These are phyloP conservation scores for Taiozyma sp. DNA, from an alignment of 1,139 yeast genomes.

Conservation along the genomic window DNA sequence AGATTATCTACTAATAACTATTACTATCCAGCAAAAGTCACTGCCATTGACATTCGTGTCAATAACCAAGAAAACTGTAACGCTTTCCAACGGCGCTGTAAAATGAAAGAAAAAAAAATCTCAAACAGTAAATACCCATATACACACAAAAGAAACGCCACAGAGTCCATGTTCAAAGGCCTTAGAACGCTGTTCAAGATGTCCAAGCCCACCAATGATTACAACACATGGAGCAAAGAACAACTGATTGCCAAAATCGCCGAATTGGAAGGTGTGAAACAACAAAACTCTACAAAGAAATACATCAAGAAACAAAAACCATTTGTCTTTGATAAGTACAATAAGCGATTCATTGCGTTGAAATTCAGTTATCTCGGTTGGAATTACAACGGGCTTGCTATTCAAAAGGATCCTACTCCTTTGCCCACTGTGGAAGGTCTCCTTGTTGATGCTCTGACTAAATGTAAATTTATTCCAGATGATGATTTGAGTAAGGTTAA, in stretches of 20 bases:
- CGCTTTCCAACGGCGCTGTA: too few relatives aligned
- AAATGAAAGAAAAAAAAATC: too few relatives aligned
- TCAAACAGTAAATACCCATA: too few relatives aligned
- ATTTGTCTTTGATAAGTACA: constrained; percentile 65
- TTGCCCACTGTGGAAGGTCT: constrained; percentile 85
- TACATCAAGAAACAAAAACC: constrained; percentile 28
- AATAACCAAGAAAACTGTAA: too few relatives aligned
- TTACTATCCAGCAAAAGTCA: too few relatives aligned
- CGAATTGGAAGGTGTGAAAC: constrained; percentile 11
- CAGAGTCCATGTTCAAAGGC: not conserved
- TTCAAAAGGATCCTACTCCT: constrained; percentile 69
- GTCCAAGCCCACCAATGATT: constrained; percentile 7
- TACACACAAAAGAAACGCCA: not conserved
- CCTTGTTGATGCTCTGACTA: constrained; percentile 63
- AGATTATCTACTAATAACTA: too few relatives aligned
- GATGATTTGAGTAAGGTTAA: constrained; percentile 53
- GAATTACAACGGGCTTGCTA: constrained; percentile 88
- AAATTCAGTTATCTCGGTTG: constrained; percentile 87
- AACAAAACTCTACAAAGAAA: constrained; percentile 4
- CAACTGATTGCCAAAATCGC: constrained; percentile 25
- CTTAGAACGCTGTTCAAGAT: not conserved
- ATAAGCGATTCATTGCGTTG: constrained; percentile 70
- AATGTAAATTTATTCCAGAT: constrained; percentile 60
- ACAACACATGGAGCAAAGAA: constrained; percentile 33
- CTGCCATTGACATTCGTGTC: too few relatives aligned